Evolutionary conservation across 192 early-diverging fungal species (phyloP).

Genomic region (Coemansia sp.): DNA sequence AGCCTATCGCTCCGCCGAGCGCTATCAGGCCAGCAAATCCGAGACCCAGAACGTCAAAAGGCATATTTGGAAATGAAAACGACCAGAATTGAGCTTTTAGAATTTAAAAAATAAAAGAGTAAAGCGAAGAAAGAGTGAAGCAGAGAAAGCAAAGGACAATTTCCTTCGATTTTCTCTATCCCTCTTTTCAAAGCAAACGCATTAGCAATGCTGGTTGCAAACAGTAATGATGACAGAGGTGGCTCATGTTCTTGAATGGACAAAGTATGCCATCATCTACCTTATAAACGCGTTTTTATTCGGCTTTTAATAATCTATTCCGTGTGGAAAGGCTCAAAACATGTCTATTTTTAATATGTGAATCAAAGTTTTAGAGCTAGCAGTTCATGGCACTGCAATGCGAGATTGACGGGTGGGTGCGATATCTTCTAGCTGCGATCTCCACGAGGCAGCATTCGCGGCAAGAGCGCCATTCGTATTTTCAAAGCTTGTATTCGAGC

Average conservation of each 20-base stretch:
- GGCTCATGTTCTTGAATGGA: too few relatives aligned
- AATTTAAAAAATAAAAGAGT: not conserved
- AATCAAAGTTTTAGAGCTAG: too few relatives aligned
- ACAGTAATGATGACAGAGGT: too few relatives aligned
- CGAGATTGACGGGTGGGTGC: not conserved
- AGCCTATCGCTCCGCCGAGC: slow-evolving; percentile 39
- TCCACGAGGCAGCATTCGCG: slow-evolving; percentile 23
- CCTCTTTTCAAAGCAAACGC: too few relatives aligned
- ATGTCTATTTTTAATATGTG: too few relatives aligned
- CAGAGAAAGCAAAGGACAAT: not conserved
- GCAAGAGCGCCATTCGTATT: not conserved
- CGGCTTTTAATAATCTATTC: too few relatives aligned
- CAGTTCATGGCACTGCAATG: not conserved
- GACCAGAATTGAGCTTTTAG: not conserved
- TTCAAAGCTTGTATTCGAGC: not conserved
- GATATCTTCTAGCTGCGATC: slow-evolving; percentile 17
- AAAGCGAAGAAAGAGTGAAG: not conserved
- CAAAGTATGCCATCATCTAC: too few relatives aligned
- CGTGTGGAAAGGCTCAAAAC: too few relatives aligned
- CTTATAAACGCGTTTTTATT: too few relatives aligned
- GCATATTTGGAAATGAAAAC: slow-evolving; percentile 15
- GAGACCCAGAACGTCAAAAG: slow-evolving; percentile 29
- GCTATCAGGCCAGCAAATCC: slow-evolving; percentile 35
- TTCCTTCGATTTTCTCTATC: not conserved
- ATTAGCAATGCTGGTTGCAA: too few relatives aligned